Conservation (phyloP, 305 asterid genomes). For the Plantago coronopus region DNA sequence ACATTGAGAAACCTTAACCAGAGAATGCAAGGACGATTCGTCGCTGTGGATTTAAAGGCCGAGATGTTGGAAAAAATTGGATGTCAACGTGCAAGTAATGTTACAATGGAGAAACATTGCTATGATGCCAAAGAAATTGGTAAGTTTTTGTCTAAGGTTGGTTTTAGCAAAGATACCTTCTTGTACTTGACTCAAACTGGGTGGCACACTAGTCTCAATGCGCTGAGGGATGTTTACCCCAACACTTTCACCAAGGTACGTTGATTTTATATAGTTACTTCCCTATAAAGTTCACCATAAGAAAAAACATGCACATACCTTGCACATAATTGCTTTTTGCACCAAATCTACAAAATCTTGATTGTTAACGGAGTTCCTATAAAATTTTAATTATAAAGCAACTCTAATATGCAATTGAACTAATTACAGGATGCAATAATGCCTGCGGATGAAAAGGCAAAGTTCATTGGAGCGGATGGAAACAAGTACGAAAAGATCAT, state of each 20-base stretch:
- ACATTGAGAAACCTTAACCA: conserved; percentile 50
- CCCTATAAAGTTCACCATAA: conserved; percentile 32
- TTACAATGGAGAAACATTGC: conserved; percentile 21
- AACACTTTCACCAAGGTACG: conserved; percentile 60
- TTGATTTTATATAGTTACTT: neutral
- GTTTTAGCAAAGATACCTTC: conserved; percentile 37
- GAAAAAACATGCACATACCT: too few species aligned
- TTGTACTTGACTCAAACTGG: conserved; percentile 42
- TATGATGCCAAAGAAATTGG: conserved; percentile 36
- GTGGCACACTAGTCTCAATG: conserved; percentile 42
- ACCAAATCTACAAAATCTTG: too few species aligned
- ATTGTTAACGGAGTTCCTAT: too few species aligned
- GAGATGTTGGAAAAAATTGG: conserved; percentile 24
- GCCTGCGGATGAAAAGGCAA: conserved; percentile 46
- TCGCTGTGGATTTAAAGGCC: conserved; percentile 49
- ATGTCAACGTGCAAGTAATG: conserved; percentile 19
- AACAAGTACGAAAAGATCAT: conserved; percentile 30
- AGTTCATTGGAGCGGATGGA: conserved; percentile 27
- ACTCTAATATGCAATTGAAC: too few species aligned
- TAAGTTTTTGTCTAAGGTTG: conserved; percentile 39
- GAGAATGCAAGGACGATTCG: conserved; percentile 38
- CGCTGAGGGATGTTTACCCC: conserved; percentile 47
- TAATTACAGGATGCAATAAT: conserved; percentile 46
- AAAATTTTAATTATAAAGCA: too few species aligned
- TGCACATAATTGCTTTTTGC: too few species aligned